phyloP scores from a whole-genome alignment of 208 protist species.

The Herpetomonas samuelpessoai region DNA sequence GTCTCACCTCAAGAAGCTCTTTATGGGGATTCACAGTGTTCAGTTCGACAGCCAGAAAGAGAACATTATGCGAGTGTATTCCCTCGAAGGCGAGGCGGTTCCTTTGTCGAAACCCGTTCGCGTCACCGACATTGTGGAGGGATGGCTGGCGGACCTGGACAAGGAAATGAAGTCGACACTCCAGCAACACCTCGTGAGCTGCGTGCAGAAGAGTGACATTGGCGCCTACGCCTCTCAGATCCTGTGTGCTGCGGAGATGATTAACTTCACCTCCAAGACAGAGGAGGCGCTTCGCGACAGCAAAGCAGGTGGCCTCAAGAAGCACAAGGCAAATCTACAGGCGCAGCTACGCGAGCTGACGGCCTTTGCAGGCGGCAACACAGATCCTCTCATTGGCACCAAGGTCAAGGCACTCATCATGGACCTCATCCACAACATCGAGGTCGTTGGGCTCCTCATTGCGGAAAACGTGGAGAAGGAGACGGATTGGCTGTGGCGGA shows the following conservation, averaged over 20 bases:
- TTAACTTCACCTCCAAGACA: constrained; percentile 91
- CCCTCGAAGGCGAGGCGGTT: constrained; percentile 94
- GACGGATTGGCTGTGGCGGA: constrained; percentile 95
- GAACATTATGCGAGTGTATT: constrained; percentile 90
- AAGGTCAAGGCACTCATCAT: constrained; percentile 97
- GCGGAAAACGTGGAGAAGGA: constrained; percentile 69
- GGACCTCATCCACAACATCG: constrained; percentile 98
- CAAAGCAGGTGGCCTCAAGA: constrained; percentile 66
- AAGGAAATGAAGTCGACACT: constrained; percentile 94
- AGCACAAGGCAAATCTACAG: constrained; percentile 76
- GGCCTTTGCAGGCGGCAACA: constrained; percentile 79
- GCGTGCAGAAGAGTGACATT: constrained; percentile 85
- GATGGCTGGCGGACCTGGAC: constrained; percentile 94
- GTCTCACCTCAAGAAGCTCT: constrained; percentile 98
- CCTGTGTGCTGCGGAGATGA: constrained; percentile 92
- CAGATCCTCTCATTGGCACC: constrained; percentile 82
- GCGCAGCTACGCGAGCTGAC: constrained; percentile 79
- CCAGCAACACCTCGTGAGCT: constrained; percentile 69
- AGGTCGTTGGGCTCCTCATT: constrained; percentile 93
- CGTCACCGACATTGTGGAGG: constrained; percentile 94
- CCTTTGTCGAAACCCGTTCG: constrained; percentile 87
- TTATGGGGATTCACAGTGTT: constrained; percentile 95
- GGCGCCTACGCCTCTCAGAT: constrained; percentile 94
- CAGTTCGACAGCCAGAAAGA: constrained; percentile 89
- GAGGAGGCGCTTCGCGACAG: constrained; percentile 88